Conservation (phyloP, 345 rosid genomes). For the Linum usitatissimum region DNA sequence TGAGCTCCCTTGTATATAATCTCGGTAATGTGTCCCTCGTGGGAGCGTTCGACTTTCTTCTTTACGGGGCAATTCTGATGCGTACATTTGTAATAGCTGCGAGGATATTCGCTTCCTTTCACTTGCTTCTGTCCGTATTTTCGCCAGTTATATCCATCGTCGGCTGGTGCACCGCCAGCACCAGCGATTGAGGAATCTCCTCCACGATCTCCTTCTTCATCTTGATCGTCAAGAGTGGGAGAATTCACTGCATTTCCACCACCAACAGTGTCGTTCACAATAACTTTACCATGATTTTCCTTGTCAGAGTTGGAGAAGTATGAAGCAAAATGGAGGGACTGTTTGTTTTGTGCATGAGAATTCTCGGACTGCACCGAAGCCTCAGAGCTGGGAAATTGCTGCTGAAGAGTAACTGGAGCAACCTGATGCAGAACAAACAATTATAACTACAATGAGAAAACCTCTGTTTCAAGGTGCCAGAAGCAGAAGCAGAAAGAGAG, state of each 20-base stretch:
- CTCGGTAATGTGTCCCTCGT: constrained; percentile 92
- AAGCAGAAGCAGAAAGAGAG: no score
- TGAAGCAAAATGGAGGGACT: constrained; percentile 23
- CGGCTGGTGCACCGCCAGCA: constrained; percentile 35
- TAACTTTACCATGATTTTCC: constrained; percentile 23
- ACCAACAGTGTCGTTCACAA: constrained; percentile 27
- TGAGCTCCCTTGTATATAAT: constrained; percentile 92
- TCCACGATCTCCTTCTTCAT: constrained; percentile 48
- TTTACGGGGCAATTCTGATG: constrained; percentile 72
- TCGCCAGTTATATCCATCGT: constrained; percentile 95
- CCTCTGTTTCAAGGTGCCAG: no score
- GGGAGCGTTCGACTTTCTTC: constrained; percentile 95
- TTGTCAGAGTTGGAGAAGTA: constrained; percentile 36
- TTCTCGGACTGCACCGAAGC: constrained; percentile 43
- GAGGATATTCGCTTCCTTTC: constrained; percentile 89
- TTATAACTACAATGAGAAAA: no score
- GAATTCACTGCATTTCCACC: constrained; percentile 37
- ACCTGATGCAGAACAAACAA: constrained; percentile 16
- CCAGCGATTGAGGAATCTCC: constrained; percentile 17
- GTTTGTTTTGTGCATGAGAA: constrained; percentile 33
- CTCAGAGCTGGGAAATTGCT: constrained; percentile 38
- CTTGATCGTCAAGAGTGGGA: constrained; percentile 55
- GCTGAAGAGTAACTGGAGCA: constrained; percentile 20
- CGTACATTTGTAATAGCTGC: constrained; percentile 97
- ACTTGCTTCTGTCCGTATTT: constrained; percentile 96